Conservation (phyloP, 2,329 filamentous ascomycete genomes). For the Fusarium sp. region DNA sequence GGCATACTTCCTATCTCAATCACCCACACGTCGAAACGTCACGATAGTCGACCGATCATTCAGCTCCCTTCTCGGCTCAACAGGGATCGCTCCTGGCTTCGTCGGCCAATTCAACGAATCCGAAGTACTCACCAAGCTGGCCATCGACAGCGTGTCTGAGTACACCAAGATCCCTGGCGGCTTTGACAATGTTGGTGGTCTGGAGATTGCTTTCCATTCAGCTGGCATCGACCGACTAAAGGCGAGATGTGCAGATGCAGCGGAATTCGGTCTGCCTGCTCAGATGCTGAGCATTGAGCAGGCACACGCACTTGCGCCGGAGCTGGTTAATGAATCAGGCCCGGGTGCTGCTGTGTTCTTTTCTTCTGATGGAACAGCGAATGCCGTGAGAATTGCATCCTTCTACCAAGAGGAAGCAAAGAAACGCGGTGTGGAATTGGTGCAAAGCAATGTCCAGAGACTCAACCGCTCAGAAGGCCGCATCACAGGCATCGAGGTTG, state of each 20-base stretch:
- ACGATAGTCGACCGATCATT: conserved; percentile 39
- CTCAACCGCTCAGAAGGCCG: neutral
- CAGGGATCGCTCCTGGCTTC: conserved; percentile 37
- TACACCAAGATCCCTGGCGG: conserved; percentile 38
- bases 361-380: conserved; percentile 35
- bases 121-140: conserved; percentile 33
- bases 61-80: conserved; percentile 28
- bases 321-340: conserved; percentile 23
- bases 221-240: conserved; percentile 18
- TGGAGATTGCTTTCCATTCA: conserved; percentile 35
- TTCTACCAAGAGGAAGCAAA: conserved; percentile 34
- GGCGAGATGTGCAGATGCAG: conserved; percentile 14
- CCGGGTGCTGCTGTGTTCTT: conserved; percentile 32
- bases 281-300: conserved; percentile 22
- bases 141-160: conserved; percentile 37
- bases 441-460: conserved; percentile 25
- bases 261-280: conserved; percentile 16
- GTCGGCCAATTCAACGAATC: conserved; percentile 44
- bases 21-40: conserved; percentile 13
- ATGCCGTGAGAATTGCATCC: conserved; percentile 26
- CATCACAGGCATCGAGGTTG: conserved; percentile 20
- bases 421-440: conserved; percentile 14
- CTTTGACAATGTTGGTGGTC: conserved; percentile 34
- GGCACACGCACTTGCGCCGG: conserved; percentile 26
- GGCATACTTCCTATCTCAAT: conserved; percentile 22